phyloP scores from a whole-genome alignment of 495 filamentous ascomycete species.

The Terfezia boudieri region DNA sequence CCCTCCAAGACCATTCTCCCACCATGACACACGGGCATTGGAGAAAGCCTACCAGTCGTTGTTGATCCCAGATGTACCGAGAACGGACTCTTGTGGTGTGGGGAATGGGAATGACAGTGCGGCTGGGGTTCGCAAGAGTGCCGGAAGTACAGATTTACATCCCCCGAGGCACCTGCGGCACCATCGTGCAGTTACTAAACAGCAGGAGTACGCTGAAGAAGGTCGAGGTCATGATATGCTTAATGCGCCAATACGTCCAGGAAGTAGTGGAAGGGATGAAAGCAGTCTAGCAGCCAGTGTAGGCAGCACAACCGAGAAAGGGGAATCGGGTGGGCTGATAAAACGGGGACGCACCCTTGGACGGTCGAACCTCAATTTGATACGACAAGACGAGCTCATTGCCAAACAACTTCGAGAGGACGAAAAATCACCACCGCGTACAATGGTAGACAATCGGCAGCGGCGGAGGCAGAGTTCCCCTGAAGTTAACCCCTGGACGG shows the following conservation, averaged over 20 bases:
- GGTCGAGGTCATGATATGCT: not conserved
- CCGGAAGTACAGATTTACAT: not conserved
- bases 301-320: not conserved
- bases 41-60: constrained; percentile 45
- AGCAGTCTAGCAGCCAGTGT: not conserved
- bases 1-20: constrained; percentile 54
- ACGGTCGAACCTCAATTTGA: not conserved
- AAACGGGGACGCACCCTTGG: not conserved
- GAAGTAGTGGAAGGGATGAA: not conserved
- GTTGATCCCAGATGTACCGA: not conserved
- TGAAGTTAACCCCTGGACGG: not conserved
- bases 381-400: not conserved
- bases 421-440: not conserved
- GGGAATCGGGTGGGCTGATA: not conserved
- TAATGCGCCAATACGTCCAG: not conserved
- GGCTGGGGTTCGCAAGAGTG: constrained; percentile 2
- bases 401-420: not conserved
- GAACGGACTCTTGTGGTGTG: not conserved
- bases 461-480: constrained; percentile 6
- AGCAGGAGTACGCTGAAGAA: constrained; percentile 1
- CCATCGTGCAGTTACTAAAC: constrained; percentile 3
- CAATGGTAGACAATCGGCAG: constrained; percentile 3
- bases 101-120: not conserved
- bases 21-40: constrained; percentile 46
- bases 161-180: not conserved